Base-by-base conservation (phyloP, 169 alveolate genomes). In the Plasmodium gallinaceum region DNA sequence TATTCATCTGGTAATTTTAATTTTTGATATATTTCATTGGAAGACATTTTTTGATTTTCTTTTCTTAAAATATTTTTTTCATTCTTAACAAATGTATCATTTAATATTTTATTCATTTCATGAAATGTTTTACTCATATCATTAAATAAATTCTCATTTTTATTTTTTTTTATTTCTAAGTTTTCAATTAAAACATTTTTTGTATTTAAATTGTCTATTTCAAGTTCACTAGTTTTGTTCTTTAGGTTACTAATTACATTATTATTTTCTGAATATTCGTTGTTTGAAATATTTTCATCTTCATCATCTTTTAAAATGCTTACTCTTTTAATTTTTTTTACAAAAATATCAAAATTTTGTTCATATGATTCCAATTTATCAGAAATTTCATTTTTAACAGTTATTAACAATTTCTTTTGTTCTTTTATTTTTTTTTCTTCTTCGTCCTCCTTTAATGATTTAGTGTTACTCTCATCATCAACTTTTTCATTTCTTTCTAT, bases 31-130 rank as follows among this genome's bases (percentile, higher is more conserved):
- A 10, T 9, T 61, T 3, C 42, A 2, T 3, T 24, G 16, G 22
- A 39, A 32, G 39, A 18, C 12, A 8, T 46, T 70, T 70, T 70
- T 22, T 18, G 20, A 18, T 46, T 5, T 70, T 48, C 43, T 24
- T 65, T 64, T 52, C 5, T 61, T 65, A 60, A 58, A 20, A 14
- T 9, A 6, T 61, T 72, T 9, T 39, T 42, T 43, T 78, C 71
- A 78, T 72, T 78, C 26, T 78, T 66, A 9, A 64, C 32, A 7
- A 78, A 64, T 0, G 51, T 70, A 7, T 78, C 76, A 24, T 78
- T 78, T 37, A 78, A 65, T 45, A 78, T 78, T 37, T 78, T 65
- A 10, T 20, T 69, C 68, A 78, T 65, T 18, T 78, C 76, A 6
- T 12, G 8, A 46, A 78, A 78, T 7, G 65, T 66, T 57, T 26